These are phyloP conservation scores for Pythium dissimile DNA, from an alignment of 352 stramenopile species.

Conservation along the genomic window DNA sequence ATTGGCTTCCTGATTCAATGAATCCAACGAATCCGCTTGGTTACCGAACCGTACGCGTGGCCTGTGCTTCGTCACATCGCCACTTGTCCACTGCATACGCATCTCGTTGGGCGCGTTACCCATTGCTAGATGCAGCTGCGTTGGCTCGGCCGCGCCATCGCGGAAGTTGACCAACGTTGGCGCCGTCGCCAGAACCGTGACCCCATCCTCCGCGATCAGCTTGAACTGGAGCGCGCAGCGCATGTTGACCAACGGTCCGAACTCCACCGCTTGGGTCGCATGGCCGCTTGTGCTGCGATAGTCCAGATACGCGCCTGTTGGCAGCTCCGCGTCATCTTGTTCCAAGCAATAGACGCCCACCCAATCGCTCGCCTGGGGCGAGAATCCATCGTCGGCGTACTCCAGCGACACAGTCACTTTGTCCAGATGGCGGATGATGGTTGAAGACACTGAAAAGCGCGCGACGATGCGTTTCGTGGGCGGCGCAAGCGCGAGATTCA, in stretches of 20 bases:
- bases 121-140: slow-evolving; percentile 29
- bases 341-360: slow-evolving; percentile 37
- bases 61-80: not conserved
- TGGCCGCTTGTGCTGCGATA: not conserved
- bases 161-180: not conserved
- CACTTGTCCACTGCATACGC: slow-evolving; percentile 37
- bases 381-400: not conserved
- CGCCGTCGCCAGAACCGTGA: not conserved
- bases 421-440: not conserved
- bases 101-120: slow-evolving; percentile 24
- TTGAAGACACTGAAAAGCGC: slow-evolving; percentile 1
- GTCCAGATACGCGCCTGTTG: slow-evolving; percentile 19
- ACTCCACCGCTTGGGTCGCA: slow-evolving; percentile 9
- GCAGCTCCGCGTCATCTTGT: slow-evolving; percentile 2
- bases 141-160: slow-evolving; percentile 20
- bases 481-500: no score
- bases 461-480: not conserved
- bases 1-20: not conserved
- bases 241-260: slow-evolving; percentile 46
- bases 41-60: slow-evolving; percentile 18
- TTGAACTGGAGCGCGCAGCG: slow-evolving; percentile 38
- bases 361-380: slow-evolving; percentile 18
- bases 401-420: not conserved
- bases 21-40: not conserved
- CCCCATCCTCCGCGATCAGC: slow-evolving; percentile 18